Base-by-base conservation (phyloP, 176 grass and related monocot genomes). In the Oryza coarctata region DNA sequence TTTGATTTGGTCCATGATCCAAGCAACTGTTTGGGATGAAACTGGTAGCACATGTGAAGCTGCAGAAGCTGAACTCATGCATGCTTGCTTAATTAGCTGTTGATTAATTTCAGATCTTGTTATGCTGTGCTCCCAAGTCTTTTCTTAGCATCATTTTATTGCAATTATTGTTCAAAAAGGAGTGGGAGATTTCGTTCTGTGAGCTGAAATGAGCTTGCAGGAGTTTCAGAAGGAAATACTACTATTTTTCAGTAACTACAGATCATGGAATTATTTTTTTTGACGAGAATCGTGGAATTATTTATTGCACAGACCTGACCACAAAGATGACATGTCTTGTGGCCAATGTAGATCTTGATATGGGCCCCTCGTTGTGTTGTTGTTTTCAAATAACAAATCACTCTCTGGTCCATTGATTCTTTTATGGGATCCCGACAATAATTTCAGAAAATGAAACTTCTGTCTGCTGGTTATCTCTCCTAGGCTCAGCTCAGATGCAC, bases 361-460 rank as follows among this genome's bases (percentile, higher is more conserved):
- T 58, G 3, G 36, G 6, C 64, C 33, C 45, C 27, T 34, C 49
- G 0, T 6, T 5, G 50, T 70, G 65, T 7, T 14, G 83, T 85
- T 70, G 82, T 74, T 84, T 84, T 84, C 73, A 18, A 8, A 14
- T 47, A 17, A 1, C 34, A 44, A 52, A 69, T 18, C 12, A 23
- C 50, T 55, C 6, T 55, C 64, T 43, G 47, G 73, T 33, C 47
- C 47, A 65, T 23, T 7, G 25, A 68, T 58, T 36, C n/a, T 38
- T 52, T 40, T 3, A 11, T 5, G 71, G 73, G 13, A 52, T 57
- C 25, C 26, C 35, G 17, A 64, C 47, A 62, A 27, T 70, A 12
- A 43, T 45, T 71, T 33, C 50, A 22, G 43, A 83, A 76, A 76
- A 84, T 20, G 71, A 84, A 67, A 76, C 75, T 14, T 12, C 38